A percentile compares a stretch with the other conserved stretches of the same genome.
Evolutionary conservation across 495 filamentous ascomycete species (phyloP).

Genomic region (Pyrenula aspistea): DNA sequence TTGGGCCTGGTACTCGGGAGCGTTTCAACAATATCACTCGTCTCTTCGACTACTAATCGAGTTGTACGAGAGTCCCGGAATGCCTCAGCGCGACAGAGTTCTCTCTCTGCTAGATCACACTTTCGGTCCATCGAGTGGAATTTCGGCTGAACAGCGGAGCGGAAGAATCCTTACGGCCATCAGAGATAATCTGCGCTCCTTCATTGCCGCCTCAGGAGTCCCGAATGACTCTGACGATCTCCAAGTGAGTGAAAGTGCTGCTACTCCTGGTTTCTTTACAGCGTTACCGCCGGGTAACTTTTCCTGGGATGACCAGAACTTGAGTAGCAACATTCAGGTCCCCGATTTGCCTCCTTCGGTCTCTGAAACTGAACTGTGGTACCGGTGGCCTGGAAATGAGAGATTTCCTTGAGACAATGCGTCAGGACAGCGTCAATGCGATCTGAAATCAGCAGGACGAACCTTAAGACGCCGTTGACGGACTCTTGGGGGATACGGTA

Average conservation of each 20-base stretch:
- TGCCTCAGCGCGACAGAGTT: constrained; percentile 11
- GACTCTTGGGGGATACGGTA: too few species aligned
- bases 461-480: too few species aligned
- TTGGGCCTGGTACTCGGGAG: constrained; percentile 33
- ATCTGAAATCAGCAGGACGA: too few species aligned
- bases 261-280: too few species aligned
- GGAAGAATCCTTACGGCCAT: background rate
- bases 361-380: background rate
- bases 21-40: constrained; percentile 33
- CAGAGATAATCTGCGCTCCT: constrained; percentile 1
- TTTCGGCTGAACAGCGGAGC: background rate
- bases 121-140: constrained; percentile 9
- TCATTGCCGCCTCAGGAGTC: background rate
- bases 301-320: too few species aligned
- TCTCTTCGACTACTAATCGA: constrained; percentile 33
- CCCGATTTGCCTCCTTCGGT: background rate
- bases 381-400: background rate
- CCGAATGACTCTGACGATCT: background rate
- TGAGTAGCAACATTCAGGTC: too few species aligned
- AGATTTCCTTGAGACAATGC: background rate
- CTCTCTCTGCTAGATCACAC: constrained; percentile 14
- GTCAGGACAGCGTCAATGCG: too few species aligned
- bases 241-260: too few species aligned
- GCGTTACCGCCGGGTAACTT: too few species aligned
- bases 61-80: constrained; percentile 21